Evolutionary conservation across 164 flowering plant species (phyloP).

Genomic region (Liquidambar formosana): DNA sequence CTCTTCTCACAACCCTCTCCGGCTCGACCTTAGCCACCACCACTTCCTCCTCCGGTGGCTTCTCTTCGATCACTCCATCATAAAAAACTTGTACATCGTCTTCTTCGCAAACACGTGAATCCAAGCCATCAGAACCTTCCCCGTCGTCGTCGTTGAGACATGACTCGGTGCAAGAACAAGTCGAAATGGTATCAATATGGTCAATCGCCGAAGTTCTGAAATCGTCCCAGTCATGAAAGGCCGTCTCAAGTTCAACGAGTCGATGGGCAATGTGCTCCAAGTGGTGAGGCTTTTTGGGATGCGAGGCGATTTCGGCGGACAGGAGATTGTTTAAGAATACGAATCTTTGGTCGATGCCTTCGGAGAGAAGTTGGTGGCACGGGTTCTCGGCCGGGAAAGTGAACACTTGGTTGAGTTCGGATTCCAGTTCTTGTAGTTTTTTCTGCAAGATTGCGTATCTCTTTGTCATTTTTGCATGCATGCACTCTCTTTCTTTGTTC

Average conservation of each 20-base stretch:
- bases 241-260: slow-evolving; percentile 25
- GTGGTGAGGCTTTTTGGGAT: slow-evolving; percentile 26
- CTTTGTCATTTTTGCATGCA: slow-evolving; percentile 28
- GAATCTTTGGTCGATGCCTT: not conserved
- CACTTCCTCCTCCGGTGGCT: not conserved
- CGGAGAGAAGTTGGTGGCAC: slow-evolving; percentile 3
- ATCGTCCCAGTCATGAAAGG: slow-evolving; percentile 22
- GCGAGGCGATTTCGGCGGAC: slow-evolving; percentile 29
- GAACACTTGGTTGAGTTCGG: slow-evolving; percentile 20
- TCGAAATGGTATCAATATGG: slow-evolving; percentile 15
- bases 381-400: slow-evolving; percentile 13
- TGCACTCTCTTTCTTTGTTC: no score
- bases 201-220: not conserved
- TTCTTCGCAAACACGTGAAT: slow-evolving; percentile 1
- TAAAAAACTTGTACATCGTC: not conserved
- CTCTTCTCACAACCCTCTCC: slow-evolving; percentile 3
- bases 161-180: slow-evolving; percentile 42
- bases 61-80: slow-evolving; percentile 4
- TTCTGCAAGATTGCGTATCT: slow-evolving; percentile 30
- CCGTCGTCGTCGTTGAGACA: slow-evolving; percentile 35
- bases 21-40: not conserved
- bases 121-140: not conserved
- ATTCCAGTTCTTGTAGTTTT: slow-evolving; percentile 40
- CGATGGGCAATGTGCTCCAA: slow-evolving; percentile 29
- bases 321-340: not conserved